Percentiles rank a stretch among this genome's conserved stretches.
phyloP scores from a whole-genome alignment of 2,329 filamentous ascomycete genomes.

The Amphichorda felina region DNA sequence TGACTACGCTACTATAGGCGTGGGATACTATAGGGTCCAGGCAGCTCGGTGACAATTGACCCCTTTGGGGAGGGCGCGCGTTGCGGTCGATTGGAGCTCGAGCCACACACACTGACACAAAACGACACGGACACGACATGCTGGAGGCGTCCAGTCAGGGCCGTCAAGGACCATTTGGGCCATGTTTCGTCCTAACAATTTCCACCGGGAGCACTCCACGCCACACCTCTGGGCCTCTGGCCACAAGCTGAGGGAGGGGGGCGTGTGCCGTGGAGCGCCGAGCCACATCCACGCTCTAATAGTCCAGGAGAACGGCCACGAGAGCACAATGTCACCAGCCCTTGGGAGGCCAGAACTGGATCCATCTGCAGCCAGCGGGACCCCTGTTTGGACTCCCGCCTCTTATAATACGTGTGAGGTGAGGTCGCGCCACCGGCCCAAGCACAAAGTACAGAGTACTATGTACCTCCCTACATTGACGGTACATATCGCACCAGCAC shows the following conservation, averaged over 20 bases:
- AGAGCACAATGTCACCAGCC: not conserved
- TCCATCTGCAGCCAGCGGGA: constrained; percentile 1
- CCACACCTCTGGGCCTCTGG: not conserved
- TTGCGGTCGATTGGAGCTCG: not conserved
- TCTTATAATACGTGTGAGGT: not conserved
- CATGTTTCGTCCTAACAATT: constrained; percentile 1
- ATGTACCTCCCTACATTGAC: not conserved
- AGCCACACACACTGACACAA: constrained; percentile 2
- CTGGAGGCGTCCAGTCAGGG: too few relatives aligned
- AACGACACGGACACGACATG: not conserved
- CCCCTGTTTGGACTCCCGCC: constrained; percentile 2
- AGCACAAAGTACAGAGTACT: not conserved
- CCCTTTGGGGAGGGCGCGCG: not conserved
- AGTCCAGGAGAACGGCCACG: too few relatives aligned
- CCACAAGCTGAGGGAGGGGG: not conserved
- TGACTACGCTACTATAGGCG: not conserved
- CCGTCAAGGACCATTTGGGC: not conserved
- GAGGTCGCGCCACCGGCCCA: not conserved
- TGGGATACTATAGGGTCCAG: not conserved
- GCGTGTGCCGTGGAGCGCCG: too few relatives aligned
- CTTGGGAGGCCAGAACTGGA: constrained; percentile 1
- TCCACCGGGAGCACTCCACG: not conserved
- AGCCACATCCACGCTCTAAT: too few relatives aligned
- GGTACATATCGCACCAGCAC: not conserved
- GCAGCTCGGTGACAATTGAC: not conserved